Percentiles rank a stretch among this genome's conserved stretches.
phyloP scores from a whole-genome alignment of 2,329 filamentous ascomycete species.

The Ceratocystis diversiconidia region DNA sequence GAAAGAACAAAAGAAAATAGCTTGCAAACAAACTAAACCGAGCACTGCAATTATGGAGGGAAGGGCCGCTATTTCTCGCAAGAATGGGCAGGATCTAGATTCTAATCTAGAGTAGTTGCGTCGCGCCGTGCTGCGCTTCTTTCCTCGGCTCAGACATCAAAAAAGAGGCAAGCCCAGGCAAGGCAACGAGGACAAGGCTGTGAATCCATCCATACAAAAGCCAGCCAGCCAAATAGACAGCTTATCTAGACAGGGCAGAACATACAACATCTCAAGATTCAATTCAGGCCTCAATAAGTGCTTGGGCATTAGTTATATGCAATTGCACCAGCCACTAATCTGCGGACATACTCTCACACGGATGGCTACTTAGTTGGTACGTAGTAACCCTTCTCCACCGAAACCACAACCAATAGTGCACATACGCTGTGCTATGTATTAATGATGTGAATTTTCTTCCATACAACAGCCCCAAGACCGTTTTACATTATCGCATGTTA shows the following conservation, averaged over 20 bases:
- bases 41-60: background rate
- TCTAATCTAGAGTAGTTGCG: background rate
- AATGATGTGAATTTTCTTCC: background rate
- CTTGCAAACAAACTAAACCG: background rate
- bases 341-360: too few species aligned
- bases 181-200: background rate
- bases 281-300: background rate
- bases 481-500: background rate
- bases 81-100: background rate
- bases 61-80: background rate
- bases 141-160: background rate
- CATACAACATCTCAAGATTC: background rate
- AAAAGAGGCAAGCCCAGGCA: background rate
- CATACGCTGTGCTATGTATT: too few species aligned
- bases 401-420: too few species aligned
- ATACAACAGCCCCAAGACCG: background rate
- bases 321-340: too few species aligned
- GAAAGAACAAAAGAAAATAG: background rate
- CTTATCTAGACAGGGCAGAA: background rate
- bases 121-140: background rate
- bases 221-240: background rate
- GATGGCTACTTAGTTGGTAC: too few species aligned
- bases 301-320: too few species aligned
- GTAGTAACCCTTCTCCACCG: too few species aligned
- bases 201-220: background rate